Percentiles rank a stretch among this genome's conserved stretches.
These are phyloP conservation scores for Xylaria sp. DNA, from an alignment of 2,329 filamentous ascomycete genomes.

Conservation along the genomic window DNA sequence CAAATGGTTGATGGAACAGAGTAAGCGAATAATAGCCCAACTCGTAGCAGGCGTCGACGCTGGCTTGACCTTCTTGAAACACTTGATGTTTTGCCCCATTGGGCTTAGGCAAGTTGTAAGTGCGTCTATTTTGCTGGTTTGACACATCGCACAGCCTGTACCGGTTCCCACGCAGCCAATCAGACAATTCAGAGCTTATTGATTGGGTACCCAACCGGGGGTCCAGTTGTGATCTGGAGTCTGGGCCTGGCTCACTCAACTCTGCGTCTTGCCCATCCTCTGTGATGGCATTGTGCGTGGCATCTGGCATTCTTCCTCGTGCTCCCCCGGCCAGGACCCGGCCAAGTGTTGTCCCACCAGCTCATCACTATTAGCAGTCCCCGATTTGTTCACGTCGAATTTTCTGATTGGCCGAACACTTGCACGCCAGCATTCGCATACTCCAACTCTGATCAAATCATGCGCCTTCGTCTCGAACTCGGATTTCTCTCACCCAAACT, in stretches of 20 bases:
- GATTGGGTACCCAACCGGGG: slow-evolving; percentile 34
- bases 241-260: slow-evolving; percentile 2
- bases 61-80: slow-evolving; percentile 29
- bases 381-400: slow-evolving; percentile 43
- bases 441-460: slow-evolving; percentile 46
- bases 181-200: slow-evolving; percentile 36
- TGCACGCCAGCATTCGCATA: slow-evolving; percentile 30
- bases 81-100: slow-evolving; percentile 33
- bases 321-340: slow-evolving; percentile 23
- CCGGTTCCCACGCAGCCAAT: slow-evolving; percentile 36
- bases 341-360: slow-evolving; percentile 26
- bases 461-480: slow-evolving; percentile 41
- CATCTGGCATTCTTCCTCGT: slow-evolving; percentile 20
- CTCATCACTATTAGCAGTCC: slow-evolving; percentile 31
- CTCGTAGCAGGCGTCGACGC: slow-evolving; percentile 11
- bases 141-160: slow-evolving; percentile 34
- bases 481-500: slow-evolving; percentile 41
- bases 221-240: slow-evolving; percentile 39
- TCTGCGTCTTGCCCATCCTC: slow-evolving; percentile 12
- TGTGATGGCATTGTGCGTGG: slow-evolving; percentile 20
- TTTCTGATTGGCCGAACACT: slow-evolving; percentile 55
- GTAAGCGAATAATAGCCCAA: slow-evolving; percentile 29
- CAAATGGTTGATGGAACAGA: slow-evolving; percentile 23
- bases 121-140: slow-evolving; percentile 28
- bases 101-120: slow-evolving; percentile 31